phyloP scores from a whole-genome alignment of 2,329 filamentous ascomycete species.

The Fusarium fracticaudum region DNA sequence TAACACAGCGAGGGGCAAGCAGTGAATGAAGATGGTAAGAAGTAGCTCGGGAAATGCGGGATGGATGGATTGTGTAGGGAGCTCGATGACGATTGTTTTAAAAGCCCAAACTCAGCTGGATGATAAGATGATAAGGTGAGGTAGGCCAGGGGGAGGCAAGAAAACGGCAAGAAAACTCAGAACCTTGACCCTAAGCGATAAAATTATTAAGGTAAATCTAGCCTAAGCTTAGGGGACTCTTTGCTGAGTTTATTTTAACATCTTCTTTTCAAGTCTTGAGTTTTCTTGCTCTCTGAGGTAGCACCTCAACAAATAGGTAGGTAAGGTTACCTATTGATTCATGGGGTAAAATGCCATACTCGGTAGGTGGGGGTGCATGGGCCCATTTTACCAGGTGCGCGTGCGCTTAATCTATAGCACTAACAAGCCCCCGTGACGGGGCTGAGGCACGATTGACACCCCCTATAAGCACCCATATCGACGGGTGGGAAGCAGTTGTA shows the following conservation, averaged over 20 bases:
- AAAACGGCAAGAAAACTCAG: too few species aligned
- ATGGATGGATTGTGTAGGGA: constrained; percentile 4
- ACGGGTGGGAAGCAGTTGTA: not conserved
- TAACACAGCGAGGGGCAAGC: not conserved
- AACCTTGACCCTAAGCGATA: too few species aligned
- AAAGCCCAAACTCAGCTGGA: constrained; percentile 25
- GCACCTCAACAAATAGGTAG: constrained; percentile 8
- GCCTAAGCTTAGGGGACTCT: too few species aligned
- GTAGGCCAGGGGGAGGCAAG: too few species aligned
- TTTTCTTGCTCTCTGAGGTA: not conserved
- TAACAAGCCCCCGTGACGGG: constrained; percentile 18
- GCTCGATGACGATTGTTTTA: constrained; percentile 38
- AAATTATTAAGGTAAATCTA: too few species aligned
- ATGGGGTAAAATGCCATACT: constrained; percentile 10
- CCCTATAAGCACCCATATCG: not conserved
- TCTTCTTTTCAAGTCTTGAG: too few species aligned
- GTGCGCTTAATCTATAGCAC: constrained; percentile 8
- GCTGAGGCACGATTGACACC: constrained; percentile 19
- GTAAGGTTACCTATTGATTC: not conserved
- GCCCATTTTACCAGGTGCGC: constrained; percentile 12
- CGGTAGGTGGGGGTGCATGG: constrained; percentile 36
- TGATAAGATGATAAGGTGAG: constrained; percentile 20
- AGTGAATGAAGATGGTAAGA: not conserved
- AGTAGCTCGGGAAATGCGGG: constrained; percentile 12
- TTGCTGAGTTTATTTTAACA: too few species aligned